A percentile compares a stretch with the other conserved stretches of the same genome.
These are phyloP conservation scores for Xylariales sp. DNA, from an alignment of 2,329 filamentous ascomycete species.

Conservation along the genomic window DNA sequence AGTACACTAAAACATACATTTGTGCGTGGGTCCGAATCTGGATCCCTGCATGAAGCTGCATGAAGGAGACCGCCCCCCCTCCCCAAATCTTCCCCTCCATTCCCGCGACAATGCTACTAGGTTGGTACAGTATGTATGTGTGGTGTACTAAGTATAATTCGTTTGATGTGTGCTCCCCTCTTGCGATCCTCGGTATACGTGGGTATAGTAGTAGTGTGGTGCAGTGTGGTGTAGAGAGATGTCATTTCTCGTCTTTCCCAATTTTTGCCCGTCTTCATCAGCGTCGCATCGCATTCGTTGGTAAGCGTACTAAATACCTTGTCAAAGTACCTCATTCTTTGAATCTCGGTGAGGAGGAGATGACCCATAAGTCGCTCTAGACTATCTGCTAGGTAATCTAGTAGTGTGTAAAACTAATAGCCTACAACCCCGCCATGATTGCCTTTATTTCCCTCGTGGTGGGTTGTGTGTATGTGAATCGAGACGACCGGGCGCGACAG, in stretches of 20 bases:
- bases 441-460: background rate
- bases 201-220: too few relatives aligned
- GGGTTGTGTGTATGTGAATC: background rate
- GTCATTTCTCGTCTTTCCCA: background rate
- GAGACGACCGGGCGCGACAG: background rate
- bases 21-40: conserved; percentile 6
- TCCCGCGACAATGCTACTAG: too few relatives aligned
- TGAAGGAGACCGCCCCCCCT: conserved; percentile 4
- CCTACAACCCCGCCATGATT: background rate
- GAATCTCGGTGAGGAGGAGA: background rate
- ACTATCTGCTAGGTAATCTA: too few relatives aligned
- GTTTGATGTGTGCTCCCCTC: too few relatives aligned
- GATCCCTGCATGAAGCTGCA: conserved; percentile 34
- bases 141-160: too few relatives aligned
- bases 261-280: background rate
- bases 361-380: background rate
- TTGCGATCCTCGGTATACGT: too few relatives aligned
- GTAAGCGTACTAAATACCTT: too few relatives aligned
- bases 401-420: background rate
- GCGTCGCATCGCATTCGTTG: background rate
- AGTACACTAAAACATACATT: background rate
- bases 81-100: too few relatives aligned
- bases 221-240: background rate
- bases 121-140: too few relatives aligned
- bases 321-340: background rate